Evolutionary conservation across 108 stramenopile genomes (phyloP), one percentile per base, ranked within the genome.

Genomic region (Discostella pseudostelligera): DNA sequence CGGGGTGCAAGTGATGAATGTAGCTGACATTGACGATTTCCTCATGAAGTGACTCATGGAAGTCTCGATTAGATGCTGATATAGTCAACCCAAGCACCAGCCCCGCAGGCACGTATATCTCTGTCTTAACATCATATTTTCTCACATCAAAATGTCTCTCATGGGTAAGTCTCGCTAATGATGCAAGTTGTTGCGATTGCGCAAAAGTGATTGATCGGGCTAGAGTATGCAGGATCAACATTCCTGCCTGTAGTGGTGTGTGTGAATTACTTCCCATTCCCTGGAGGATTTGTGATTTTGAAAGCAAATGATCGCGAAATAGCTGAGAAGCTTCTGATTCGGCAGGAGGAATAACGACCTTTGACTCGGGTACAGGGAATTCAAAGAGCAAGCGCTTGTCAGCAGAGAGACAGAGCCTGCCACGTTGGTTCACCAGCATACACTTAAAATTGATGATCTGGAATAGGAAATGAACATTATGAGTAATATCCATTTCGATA

Each of bases 321-420:
- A 81, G 60, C 28, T 87, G 74, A 13, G 69, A 54, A 17, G 67
- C 25, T 32, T 65, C 65, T 39, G 28, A 40, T 50, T 57, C 56
- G 29, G 70, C 74, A 9, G 69, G 32, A 47, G 57, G 48, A 13
- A 70, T 44, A 35, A 66, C 67, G 9, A 79, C 83, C 12, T 70
- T 76, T n/a, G 85, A 84, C 37, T 86, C 72, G 8, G 89, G 85
- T 19, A 87, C 77, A 36, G 81, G 73, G 69, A 94, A 87, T 20
- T 86, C 85, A 69, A 95, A 95, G 43, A 95, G 76, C 81, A 92
- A 83, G 8, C 81, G 76, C 66, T 92, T 90, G 59, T 95, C 93
- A 19, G 88, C 87, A 45, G 83, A 83, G 82, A 94, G 86, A 67
- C 88, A 87, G 13, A 90, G 64, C 20, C 86, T 68, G 9, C 84